Conservation (phyloP, 225 moss, liverwort and hornwort genomes). For the Bryum argenteum region DNA sequence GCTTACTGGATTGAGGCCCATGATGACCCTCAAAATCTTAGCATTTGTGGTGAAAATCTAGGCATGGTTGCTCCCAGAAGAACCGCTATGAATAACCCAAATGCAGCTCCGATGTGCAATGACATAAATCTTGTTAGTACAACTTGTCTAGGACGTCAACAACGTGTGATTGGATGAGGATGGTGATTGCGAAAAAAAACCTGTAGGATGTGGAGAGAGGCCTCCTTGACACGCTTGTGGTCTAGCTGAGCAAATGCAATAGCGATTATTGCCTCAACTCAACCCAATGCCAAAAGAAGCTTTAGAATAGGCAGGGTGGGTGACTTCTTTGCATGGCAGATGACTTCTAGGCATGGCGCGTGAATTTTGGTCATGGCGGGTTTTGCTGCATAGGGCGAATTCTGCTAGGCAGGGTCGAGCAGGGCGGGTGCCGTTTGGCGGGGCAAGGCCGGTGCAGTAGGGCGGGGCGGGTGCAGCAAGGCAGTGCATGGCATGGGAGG, state of each 20-base stretch:
- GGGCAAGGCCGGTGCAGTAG: too few relatives aligned
- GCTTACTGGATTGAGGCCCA: conserved; percentile 63
- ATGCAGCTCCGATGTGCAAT: conserved; percentile 66
- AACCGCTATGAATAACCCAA: conserved; percentile 62
- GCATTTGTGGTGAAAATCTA: conserved; percentile 60
- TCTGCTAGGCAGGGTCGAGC: too few relatives aligned
- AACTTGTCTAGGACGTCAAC: background rate
- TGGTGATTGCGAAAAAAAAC: conserved; percentile 34
- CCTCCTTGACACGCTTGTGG: conserved; percentile 63
- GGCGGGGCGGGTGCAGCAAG: too few relatives aligned
- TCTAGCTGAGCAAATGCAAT: conserved; percentile 68
- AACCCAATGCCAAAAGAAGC: too few relatives aligned
- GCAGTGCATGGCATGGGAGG: too few relatives aligned
- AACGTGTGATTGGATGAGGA: too few relatives aligned
- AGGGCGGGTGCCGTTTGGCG: too few relatives aligned
- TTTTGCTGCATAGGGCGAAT: too few relatives aligned
- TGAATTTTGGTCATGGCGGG: too few relatives aligned
- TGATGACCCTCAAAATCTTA: conserved; percentile 55
- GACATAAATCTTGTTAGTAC: background rate
- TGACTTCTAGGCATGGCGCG: too few relatives aligned
- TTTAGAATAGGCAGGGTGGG: conserved; percentile 1
- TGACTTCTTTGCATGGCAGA: too few relatives aligned
- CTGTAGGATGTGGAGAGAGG: conserved; percentile 72
- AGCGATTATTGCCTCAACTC: conserved; percentile 72
- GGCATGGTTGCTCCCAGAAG: conserved; percentile 50